Evolutionary conservation across 2,329 filamentous ascomycete genomes (phyloP).

Genomic region (Verticillium nonalfalfae): DNA sequence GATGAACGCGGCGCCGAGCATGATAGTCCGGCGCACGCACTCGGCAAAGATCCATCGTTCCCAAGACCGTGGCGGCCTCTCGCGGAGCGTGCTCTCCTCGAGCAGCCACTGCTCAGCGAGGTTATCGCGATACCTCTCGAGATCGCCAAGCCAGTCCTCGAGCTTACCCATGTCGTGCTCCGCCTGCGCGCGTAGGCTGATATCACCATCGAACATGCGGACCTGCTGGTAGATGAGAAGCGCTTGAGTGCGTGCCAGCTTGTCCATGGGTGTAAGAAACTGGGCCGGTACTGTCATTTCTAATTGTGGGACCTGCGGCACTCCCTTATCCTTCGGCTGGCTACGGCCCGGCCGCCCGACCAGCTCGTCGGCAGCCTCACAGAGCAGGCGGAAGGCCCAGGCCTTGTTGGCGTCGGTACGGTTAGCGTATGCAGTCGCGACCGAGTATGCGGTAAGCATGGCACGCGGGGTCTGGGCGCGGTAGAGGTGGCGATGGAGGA

Average conservation of each 20-base stretch:
- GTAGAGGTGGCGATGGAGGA: constrained; percentile 37
- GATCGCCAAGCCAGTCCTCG: constrained; percentile 27
- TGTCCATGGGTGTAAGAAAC: constrained; percentile 22
- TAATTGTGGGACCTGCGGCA: neutral
- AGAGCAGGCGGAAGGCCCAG: constrained; percentile 30
- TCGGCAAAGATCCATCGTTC: constrained; percentile 39
- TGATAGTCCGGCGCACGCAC: constrained; percentile 29
- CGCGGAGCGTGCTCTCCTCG: constrained; percentile 15
- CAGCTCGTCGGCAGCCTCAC: constrained; percentile 28
- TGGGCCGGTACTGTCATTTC: neutral
- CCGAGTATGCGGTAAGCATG: constrained; percentile 32
- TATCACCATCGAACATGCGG: constrained; percentile 36
- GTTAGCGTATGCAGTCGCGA: constrained; percentile 29
- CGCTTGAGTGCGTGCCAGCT: constrained; percentile 36
- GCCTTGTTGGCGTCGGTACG: constrained; percentile 28
- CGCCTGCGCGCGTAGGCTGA: constrained; percentile 30
- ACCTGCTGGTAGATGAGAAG: constrained; percentile 33
- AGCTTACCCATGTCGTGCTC: constrained; percentile 30
- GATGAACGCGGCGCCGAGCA: constrained; percentile 24
- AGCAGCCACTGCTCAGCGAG: constrained; percentile 21
- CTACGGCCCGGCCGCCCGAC: constrained; percentile 23
- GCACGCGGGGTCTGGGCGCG: constrained; percentile 27
- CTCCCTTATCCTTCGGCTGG: constrained; percentile 7
- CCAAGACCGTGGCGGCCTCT: constrained; percentile 32
- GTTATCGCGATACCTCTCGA: constrained; percentile 24